Conservation (phyloP, 331 rosid species). For the Quercus tomentella region DNA sequence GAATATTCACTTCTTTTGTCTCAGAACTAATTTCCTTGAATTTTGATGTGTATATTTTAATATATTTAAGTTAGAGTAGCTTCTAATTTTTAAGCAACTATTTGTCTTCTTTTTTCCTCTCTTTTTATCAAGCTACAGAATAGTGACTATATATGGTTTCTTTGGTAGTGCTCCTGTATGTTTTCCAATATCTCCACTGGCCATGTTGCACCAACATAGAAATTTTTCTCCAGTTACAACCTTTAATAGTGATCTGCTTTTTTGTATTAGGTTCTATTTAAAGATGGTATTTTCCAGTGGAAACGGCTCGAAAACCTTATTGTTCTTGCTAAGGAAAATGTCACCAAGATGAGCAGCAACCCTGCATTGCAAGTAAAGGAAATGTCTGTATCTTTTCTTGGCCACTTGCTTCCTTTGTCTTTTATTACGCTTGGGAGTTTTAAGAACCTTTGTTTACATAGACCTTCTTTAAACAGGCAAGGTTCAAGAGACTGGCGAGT, state of each 20-base stretch:
- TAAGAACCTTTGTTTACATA: conserved; percentile 18
- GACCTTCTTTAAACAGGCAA: conserved; percentile 40
- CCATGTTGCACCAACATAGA: not conserved
- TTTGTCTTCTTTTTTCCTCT: not conserved
- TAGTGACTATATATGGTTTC: not conserved
- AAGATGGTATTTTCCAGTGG: conserved; percentile 97
- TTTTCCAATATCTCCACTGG: not conserved
- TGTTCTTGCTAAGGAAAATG: conserved; percentile 93
- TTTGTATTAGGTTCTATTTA: conserved; percentile 73
- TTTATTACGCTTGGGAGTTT: conserved; percentile 13
- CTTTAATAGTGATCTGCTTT: conserved; percentile 2
- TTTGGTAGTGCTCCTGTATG: not conserved
- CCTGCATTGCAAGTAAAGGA: conserved; percentile 77
- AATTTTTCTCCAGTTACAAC: not conserved
- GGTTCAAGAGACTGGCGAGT: conserved; percentile 44
- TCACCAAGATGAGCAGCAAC: conserved; percentile 90
- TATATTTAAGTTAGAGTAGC: not conserved
- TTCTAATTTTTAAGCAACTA: not conserved
- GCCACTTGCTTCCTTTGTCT: conserved; percentile 13
- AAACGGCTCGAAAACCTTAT: conserved; percentile 97
- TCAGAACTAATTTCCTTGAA: not conserved
- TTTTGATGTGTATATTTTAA: not conserved
- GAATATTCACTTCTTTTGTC: conserved; percentile 12
- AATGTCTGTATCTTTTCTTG: conserved; percentile 41
- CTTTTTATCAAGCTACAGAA: not conserved